These are phyloP conservation scores for Cucumis cinereus DNA, from an alignment of 306 rosid species.

Conservation along the genomic window DNA sequence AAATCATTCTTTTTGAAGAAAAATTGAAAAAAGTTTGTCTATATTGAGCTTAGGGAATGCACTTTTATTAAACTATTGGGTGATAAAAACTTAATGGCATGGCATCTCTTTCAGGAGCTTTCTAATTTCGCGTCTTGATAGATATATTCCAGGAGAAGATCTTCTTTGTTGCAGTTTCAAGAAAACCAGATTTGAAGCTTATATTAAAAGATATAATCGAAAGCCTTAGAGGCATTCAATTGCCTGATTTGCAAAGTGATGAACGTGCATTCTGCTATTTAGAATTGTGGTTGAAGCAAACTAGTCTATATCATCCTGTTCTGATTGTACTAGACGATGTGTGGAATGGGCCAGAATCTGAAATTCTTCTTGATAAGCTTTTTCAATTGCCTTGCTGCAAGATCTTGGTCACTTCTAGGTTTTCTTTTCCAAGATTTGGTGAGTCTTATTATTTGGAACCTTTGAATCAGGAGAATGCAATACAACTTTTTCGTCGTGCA, in stretches of 20 bases:
- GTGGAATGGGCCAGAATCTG: slow-evolving; percentile 20
- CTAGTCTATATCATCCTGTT: slow-evolving; percentile 13
- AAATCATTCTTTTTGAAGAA: not conserved
- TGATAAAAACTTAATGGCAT: not conserved
- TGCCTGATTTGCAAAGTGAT: slow-evolving; percentile 20
- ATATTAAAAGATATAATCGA: slow-evolving; percentile 28
- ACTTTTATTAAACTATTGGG: not conserved
- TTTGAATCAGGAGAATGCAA: slow-evolving; percentile 28
- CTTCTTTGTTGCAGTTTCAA: slow-evolving; percentile 26
- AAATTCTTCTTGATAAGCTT: slow-evolving; percentile 30
- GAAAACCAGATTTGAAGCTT: slow-evolving; percentile 22
- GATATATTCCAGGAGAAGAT: slow-evolving; percentile 35
- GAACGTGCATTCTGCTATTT: slow-evolving; percentile 17
- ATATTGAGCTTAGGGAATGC: not conserved
- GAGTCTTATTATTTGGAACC: slow-evolving; percentile 12
- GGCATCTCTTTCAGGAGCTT: not conserved
- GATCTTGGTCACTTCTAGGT: slow-evolving; percentile 55
- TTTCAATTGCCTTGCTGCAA: slow-evolving; percentile 26
- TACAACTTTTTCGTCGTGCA: slow-evolving; percentile 23
- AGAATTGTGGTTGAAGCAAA: slow-evolving; percentile 16
- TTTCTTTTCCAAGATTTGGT: slow-evolving; percentile 20
- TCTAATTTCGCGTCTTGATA: slow-evolving; percentile 11
- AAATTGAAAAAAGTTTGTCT: too few relatives aligned
- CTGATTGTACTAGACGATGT: slow-evolving; percentile 55
- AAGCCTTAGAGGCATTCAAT: slow-evolving; percentile 8